Evolutionary conservation across 352 stramenopile species (phyloP).

Genomic region (Globisporangium uncinulatum): DNA sequence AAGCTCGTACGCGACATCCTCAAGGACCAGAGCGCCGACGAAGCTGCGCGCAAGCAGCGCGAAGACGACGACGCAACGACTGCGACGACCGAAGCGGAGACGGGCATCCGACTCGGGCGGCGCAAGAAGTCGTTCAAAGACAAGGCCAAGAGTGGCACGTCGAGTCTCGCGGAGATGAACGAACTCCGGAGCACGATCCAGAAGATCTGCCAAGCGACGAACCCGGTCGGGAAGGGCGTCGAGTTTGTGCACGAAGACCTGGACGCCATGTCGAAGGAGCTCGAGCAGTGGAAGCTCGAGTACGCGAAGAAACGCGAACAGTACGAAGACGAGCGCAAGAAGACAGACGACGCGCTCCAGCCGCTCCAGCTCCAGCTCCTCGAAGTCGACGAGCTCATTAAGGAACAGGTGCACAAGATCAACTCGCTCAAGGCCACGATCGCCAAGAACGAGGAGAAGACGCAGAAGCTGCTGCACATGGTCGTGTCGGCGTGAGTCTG

Average conservation of each 20-base stretch:
- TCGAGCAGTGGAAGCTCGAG: slow-evolving; percentile 88
- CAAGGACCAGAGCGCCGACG: slow-evolving; percentile 69
- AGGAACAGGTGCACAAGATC: slow-evolving; percentile 91
- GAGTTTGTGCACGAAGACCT: slow-evolving; percentile 94
- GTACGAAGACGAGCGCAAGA: slow-evolving; percentile 82
- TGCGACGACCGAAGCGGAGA: slow-evolving; percentile 46
- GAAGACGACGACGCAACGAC: slow-evolving; percentile 56
- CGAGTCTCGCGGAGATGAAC: slow-evolving; percentile 67
- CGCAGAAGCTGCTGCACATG: slow-evolving; percentile 84
- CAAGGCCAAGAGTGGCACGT: slow-evolving; percentile 65
- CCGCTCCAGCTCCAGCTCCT: slow-evolving; percentile 78
- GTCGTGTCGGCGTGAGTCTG: slow-evolving; percentile 62
- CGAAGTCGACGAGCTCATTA: slow-evolving; percentile 88
- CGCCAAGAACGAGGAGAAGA: slow-evolving; percentile 91
- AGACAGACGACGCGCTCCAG: slow-evolving; percentile 77
- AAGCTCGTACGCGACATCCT: slow-evolving; percentile 81
- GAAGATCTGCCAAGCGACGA: slow-evolving; percentile 88
- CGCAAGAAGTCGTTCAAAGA: slow-evolving; percentile 83
- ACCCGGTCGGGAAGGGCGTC: slow-evolving; percentile 89
- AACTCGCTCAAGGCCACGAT: slow-evolving; percentile 90
- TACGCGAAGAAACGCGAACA: slow-evolving; percentile 72
- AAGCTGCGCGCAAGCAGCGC: slow-evolving; percentile 55
- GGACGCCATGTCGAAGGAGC: slow-evolving; percentile 91
- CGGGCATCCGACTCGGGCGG: slow-evolving; percentile 62
- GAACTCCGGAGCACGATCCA: slow-evolving; percentile 84